Evolutionary conservation across 2,329 filamentous ascomycete species (phyloP), one percentile per base, ranked within the genome.

Genomic region (Akanthomyces dipterigenus): DNA sequence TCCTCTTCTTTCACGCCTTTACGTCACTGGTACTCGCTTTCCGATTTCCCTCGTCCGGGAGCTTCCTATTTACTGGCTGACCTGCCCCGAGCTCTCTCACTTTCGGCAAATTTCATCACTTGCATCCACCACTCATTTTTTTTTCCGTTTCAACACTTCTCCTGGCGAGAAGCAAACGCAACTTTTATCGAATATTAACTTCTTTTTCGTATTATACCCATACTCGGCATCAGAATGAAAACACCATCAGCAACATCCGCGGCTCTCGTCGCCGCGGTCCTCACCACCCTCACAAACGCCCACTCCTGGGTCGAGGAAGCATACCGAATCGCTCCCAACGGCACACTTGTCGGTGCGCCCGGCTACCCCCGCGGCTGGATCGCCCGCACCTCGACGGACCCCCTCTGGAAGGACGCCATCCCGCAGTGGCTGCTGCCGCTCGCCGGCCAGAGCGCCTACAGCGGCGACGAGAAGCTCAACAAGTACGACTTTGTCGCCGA

Each of bases 281-380:
- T 77, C 53, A 65, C 64, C 11, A 63, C 63, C 40, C 58, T 67
- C 6, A 72, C 69, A 38, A 66, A 66, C 28, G 87, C 85, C 40
- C 93, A 97, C 75, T 88, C 86, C 20, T 97, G 93, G 93, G 82
- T 93, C 53, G 92, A 97, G 75, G 80, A 88, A 68, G 79, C 93
- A 55, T 83, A 80, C 64, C 84, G 86, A 62, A 86, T 97, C 71
- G 84, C 86, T 58, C 72, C 83, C 31, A 89, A 91, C 68, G 93
- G 92, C 60, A 85, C 85, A 38, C 91, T 92, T 71, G 77, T 87
- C 22, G 89, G 89, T 31, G 72, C 81, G 8, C 78, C 83, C 26
- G 93, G 93, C 36, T 96, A 88, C 71, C 78, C 88, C n/a, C 88
- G 92, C 65, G 88, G 86, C 51, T 91, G 86, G 69, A 73, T 86